phyloP scores from a whole-genome alignment of 208 protist species.

The Naegleria gruberi region DNA sequence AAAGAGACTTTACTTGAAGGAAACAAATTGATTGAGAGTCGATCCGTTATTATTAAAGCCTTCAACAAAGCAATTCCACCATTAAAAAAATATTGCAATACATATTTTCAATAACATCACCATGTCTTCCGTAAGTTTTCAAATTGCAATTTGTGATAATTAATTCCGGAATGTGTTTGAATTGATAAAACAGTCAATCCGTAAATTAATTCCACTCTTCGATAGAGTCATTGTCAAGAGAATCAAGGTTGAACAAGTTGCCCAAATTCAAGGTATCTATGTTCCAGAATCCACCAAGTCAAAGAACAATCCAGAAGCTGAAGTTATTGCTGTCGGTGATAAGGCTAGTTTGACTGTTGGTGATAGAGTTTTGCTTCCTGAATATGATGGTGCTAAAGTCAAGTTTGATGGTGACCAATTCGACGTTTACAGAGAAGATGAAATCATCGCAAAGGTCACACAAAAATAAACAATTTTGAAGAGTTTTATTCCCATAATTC shows the following conservation, averaged over 20 bases:
- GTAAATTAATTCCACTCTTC: constrained; percentile 19
- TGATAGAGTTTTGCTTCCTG: constrained; percentile 16
- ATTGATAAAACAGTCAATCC: background rate
- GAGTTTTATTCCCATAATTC: constrained; percentile 14
- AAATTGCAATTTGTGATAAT: too few species aligned
- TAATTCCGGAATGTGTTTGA: too few species aligned
- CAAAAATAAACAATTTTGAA: background rate
- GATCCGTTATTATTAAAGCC: too few species aligned
- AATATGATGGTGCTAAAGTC: background rate
- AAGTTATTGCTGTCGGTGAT: constrained; percentile 3
- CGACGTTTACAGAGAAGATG: constrained; percentile 4
- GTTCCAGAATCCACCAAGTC: background rate
- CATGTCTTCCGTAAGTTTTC: too few species aligned
- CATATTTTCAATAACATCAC: too few species aligned
- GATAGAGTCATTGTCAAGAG: background rate
- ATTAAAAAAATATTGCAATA: too few species aligned
- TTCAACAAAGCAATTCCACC: too few species aligned
- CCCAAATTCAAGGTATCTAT: background rate
- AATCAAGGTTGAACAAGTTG: background rate
- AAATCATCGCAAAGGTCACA: background rate
- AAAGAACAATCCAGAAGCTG: background rate
- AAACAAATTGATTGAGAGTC: too few species aligned
- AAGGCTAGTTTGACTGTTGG: background rate
- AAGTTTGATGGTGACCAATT: constrained; percentile 2
- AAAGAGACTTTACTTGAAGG: too few species aligned